Evolutionary conservation across 2,329 filamentous ascomycete genomes (phyloP).

Genomic region (Ceratocystis eucalypticola): DNA sequence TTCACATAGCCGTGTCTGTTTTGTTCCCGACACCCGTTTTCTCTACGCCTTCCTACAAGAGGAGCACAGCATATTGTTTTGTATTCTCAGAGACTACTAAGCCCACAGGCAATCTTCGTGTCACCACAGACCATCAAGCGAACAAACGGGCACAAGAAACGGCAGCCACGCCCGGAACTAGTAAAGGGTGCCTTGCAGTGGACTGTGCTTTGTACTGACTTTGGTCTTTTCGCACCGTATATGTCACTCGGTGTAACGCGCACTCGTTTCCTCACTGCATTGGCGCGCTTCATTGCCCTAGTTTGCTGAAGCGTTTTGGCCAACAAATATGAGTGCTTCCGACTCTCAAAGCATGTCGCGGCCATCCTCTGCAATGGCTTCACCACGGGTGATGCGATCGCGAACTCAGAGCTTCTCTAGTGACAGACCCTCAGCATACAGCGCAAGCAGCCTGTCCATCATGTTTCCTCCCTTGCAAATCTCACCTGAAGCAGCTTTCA

Average conservation of each 20-base stretch:
- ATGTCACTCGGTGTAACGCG: conserved; percentile 5
- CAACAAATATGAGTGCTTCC: conserved; percentile 14
- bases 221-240: conserved; percentile 1
- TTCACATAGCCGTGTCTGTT: neutral
- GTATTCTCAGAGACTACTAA: neutral
- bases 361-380: conserved; percentile 27
- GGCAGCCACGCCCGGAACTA: neutral
- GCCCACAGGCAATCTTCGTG: neutral
- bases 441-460: conserved; percentile 41
- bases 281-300: neutral
- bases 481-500: conserved; percentile 70
- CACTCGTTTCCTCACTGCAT: neutral
- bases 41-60: neutral
- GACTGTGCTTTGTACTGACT: neutral
- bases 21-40: neutral
- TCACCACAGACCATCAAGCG: conserved; percentile 8
- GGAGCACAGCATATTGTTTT: neutral
- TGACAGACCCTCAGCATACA: conserved; percentile 51
- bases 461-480: conserved; percentile 54
- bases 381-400: conserved; percentile 30
- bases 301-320: neutral
- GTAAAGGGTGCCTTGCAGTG: conserved; percentile 7
- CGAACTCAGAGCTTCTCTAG: conserved; percentile 55
- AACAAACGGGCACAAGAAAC: neutral
- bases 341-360: conserved; percentile 23